Conservation (phyloP, 352 stramenopile species). For the Globisporangium paroecandrum region DNA sequence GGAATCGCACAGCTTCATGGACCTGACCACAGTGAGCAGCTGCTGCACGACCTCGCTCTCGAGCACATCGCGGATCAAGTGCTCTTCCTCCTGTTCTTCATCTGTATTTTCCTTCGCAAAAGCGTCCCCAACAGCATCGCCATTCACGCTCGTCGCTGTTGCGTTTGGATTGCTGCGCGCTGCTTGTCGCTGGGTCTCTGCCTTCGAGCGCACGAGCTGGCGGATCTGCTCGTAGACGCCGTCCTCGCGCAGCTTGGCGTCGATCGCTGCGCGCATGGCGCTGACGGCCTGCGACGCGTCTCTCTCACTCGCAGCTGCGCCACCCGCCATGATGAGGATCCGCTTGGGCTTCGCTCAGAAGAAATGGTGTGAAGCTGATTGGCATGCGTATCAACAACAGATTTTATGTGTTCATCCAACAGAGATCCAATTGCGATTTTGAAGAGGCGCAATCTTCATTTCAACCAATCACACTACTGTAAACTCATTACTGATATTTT, state of each 20-base stretch:
- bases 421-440: conserved; percentile 2
- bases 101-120: neutral
- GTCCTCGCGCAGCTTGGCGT: conserved; percentile 71
- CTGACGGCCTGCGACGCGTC: conserved; percentile 35
- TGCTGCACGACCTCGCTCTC: conserved; percentile 78
- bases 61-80: conserved; percentile 55
- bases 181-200: neutral
- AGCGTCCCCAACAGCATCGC: neutral
- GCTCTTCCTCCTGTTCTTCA: conserved; percentile 23
- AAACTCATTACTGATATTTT: too few species aligned
- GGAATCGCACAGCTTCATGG: conserved; percentile 17
- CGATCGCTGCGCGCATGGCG: conserved; percentile 56
- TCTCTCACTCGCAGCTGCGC: neutral
- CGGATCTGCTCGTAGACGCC: conserved; percentile 77
- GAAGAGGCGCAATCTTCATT: neutral
- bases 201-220: conserved; percentile 45
- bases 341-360: neutral
- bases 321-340: neutral
- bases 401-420: neutral
- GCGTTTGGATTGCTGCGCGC: neutral
- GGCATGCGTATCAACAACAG: neutral
- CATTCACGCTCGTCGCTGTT: neutral
- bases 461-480: neutral
- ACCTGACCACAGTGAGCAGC: conserved; percentile 42
- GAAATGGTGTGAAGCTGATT: neutral